Conservation (phyloP, 805 yeast species). For the Wickerhamomyces xylosicus region DNA sequence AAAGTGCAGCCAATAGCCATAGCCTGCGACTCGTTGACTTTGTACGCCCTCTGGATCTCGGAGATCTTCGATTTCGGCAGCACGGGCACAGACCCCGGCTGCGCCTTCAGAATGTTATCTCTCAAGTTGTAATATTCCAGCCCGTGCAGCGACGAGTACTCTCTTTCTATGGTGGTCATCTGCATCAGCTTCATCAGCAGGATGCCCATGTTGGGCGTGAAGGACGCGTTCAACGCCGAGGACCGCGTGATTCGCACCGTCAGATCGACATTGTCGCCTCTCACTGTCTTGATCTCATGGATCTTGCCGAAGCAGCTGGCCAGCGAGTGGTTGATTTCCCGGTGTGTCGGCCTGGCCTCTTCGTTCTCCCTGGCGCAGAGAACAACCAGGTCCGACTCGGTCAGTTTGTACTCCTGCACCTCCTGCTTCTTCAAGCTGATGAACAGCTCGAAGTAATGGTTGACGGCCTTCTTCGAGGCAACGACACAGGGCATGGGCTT, state of each 20-base stretch:
- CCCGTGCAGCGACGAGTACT: conserved; percentile 74
- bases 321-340: conserved; percentile 21
- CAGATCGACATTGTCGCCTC: conserved; percentile 60
- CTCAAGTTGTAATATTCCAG: conserved; percentile 71
- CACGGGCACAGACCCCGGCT: conserved; percentile 36
- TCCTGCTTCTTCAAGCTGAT: conserved; percentile 51
- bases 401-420: conserved; percentile 40
- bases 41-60: conserved; percentile 36
- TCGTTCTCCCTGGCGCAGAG: conserved; percentile 32
- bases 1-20: conserved; percentile 73
- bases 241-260: conserved; percentile 54
- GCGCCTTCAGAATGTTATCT: conserved; percentile 56
- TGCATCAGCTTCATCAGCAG: conserved; percentile 70
- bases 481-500: conserved; percentile 56
- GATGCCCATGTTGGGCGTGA: conserved; percentile 56
- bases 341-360: conserved; percentile 21
- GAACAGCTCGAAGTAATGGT: conserved; percentile 80
- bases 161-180: conserved; percentile 90
- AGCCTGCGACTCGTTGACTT: conserved; percentile 85
- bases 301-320: conserved; percentile 75
- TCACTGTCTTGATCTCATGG: conserved; percentile 55
- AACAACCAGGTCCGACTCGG: conserved; percentile 71
- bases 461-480: conserved; percentile 76
- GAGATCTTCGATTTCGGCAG: conserved; percentile 26
- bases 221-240: conserved; percentile 33